Percentiles rank a stretch among this genome's conserved stretches.
phyloP scores from a whole-genome alignment of 73 alveolate genomes.

The Stentor roeselii region DNA sequence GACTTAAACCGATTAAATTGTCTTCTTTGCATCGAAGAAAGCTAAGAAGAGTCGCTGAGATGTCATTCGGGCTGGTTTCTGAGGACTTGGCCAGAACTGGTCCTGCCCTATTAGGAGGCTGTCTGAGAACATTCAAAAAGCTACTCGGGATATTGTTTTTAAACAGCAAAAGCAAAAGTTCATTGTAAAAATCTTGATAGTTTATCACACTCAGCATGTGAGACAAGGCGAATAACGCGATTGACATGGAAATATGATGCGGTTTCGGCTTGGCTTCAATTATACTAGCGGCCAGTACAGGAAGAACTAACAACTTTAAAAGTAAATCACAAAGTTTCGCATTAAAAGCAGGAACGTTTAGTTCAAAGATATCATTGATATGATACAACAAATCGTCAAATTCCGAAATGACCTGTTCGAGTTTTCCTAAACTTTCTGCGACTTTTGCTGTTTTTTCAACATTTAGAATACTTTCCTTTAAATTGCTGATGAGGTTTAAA shows the following conservation, averaged over 20 bases:
- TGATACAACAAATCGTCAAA: not conserved
- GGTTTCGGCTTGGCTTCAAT: not conserved
- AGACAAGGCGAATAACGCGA: not conserved
- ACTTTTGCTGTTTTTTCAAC: not conserved
- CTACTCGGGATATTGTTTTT: not conserved
- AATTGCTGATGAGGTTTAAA: not conserved
- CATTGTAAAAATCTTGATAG: not conserved
- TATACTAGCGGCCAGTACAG: not conserved
- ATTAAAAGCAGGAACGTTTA: not conserved
- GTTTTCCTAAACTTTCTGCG: not conserved
- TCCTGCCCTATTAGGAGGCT: not conserved
- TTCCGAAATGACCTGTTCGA: not conserved
- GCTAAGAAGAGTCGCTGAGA: not conserved
- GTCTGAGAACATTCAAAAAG: not conserved
- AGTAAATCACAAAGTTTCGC: not conserved
- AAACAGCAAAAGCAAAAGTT: not conserved
- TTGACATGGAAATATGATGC: not conserved
- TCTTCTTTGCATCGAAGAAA: conserved; percentile 14
- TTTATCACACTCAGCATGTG: not conserved
- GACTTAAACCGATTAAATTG: not conserved
- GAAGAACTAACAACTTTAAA: not conserved
- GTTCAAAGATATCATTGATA: conserved; percentile 7
- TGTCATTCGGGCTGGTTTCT: not conserved
- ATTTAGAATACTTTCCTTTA: not conserved
- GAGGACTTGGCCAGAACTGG: not conserved